Conservation (phyloP, 805 yeast species). For the Candida arabinofermentans region DNA sequence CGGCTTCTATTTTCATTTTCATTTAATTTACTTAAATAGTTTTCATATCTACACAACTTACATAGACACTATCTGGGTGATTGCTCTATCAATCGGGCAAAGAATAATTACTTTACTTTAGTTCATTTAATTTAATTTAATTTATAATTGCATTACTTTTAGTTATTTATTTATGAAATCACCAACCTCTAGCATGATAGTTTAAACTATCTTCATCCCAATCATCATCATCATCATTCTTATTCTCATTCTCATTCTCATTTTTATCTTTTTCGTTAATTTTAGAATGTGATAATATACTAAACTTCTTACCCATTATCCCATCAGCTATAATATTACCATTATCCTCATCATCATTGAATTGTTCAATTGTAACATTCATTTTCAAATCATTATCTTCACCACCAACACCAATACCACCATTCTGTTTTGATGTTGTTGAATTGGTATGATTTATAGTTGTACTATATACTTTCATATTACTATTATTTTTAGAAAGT, state of each 20-base stretch:
- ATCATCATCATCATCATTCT: conserved; percentile 13
- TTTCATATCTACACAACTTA: too few relatives aligned
- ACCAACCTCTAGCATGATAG: conserved; percentile 42
- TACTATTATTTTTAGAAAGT: too few relatives aligned
- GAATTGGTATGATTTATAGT: too few relatives aligned
- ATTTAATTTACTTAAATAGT: too few relatives aligned
- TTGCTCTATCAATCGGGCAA: too few relatives aligned
- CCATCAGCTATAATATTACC: conserved; percentile 24
- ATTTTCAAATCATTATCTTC: not conserved
- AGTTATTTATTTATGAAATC: too few relatives aligned
- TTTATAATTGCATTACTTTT: too few relatives aligned
- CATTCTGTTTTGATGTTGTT: not conserved
- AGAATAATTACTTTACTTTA: too few relatives aligned
- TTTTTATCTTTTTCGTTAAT: not conserved
- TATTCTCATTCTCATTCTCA: conserved; percentile 1
- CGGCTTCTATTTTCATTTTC: too few relatives aligned
- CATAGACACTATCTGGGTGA: too few relatives aligned
- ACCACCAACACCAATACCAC: not conserved
- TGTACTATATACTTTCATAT: too few relatives aligned
- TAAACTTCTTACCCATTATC: conserved; percentile 26
- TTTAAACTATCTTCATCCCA: conserved; percentile 32
- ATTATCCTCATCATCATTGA: conserved; percentile 4
- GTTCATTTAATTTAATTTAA: too few relatives aligned
- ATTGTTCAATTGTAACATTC: not conserved
- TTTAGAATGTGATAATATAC: conserved; percentile 13